Base-by-base conservation (phyloP, 106 monocot species). In the Dendrobium huoshanense region DNA sequence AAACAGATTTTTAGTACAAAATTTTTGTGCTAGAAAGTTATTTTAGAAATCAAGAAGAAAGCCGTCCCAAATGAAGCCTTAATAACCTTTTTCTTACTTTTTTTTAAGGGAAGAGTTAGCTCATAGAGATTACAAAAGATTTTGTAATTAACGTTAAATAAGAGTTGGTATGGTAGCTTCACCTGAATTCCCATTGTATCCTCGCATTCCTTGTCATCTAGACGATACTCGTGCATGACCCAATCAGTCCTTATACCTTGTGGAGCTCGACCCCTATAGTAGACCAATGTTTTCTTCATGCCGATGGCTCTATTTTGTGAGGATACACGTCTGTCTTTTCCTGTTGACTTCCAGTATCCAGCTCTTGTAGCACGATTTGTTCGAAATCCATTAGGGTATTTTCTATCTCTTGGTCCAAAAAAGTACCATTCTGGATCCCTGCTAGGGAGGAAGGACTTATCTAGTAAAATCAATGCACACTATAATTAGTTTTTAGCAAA, bases 341-440 rank as follows among this genome's bases (percentile, higher is more conserved):
- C 82, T 41, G 86, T 86, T 0, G 86, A 86, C 45, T 86, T 86
- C 86, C 86, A 86, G 25, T 86, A 86, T n/a, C 82, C 86, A 13
- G 82, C 82, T 79, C 79, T 54, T 19, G 86, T 86, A 17, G 86
- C 86, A 45, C 86, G 55, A 54, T 86, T 86, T 4, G 86, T 86
- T 43, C 86, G 56, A 40, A 82, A 82, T 24, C 86, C 82, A 55
- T 86, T 86, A 1, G 86, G 86, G 29, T 86, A 86, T 51, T 82
- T 86, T 9, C 86, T 75, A 29, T 86, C 86, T 29, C 86, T 41
- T 24, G 82, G 82, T 55, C 86, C 86, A n/a, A 86, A 86, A 54
- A 86, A 86, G 22, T 86, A 82, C 86, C 86, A 86, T 47, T 86
- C 86, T n/a, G 86, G 86, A 48, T 86, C 86, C 25, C 86, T 75